A percentile compares a stretch with the other conserved stretches of the same genome.
Evolutionary conservation across 75 land plant species (phyloP).

Genomic region (Selaginella moellendorffii): DNA sequence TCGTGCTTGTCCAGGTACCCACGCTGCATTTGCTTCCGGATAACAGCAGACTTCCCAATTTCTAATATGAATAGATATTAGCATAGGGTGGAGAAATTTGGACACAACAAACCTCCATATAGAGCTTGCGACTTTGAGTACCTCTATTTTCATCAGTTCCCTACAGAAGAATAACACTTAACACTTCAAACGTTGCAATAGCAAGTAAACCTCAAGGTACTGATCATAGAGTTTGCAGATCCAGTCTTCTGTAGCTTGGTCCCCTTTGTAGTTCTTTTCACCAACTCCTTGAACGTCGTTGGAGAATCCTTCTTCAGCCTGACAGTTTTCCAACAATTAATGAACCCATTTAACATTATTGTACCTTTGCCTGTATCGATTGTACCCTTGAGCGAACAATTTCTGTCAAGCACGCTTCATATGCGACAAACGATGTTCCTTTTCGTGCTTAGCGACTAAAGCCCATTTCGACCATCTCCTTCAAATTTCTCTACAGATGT

Average conservation of each 20-base stretch:
- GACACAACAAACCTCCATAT: conserved; percentile 59
- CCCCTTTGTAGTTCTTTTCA: conserved; percentile 54
- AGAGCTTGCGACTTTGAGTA: conserved; percentile 63
- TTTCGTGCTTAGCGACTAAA: conserved; percentile 77
- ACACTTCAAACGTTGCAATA: too few species aligned
- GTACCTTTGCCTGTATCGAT: too few species aligned
- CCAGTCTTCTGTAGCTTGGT: conserved; percentile 61
- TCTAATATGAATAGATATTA: too few species aligned
- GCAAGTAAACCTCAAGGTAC: conserved; percentile 85
- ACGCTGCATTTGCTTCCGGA: not conserved
- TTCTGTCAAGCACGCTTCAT: conserved; percentile 71
- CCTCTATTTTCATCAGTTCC: conserved; percentile 88
- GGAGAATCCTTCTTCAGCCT: too few species aligned
- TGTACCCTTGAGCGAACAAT: conserved; percentile 46
- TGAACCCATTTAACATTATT: too few species aligned
- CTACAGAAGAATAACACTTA: too few species aligned
- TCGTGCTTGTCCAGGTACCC: not conserved
- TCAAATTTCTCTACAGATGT: conserved; percentile 63
- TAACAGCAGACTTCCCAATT: not conserved
- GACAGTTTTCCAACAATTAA: too few species aligned
- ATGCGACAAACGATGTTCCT: conserved; percentile 56
- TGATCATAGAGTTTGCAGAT: conserved; percentile 90
- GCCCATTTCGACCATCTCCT: conserved; percentile 66
- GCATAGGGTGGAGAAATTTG: too few species aligned
- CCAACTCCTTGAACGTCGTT: too few species aligned